Evolutionary conservation across 169 alveolate genomes (phyloP), one percentile per base, ranked within the genome.

Genomic region (Eimeria sp.): DNA sequence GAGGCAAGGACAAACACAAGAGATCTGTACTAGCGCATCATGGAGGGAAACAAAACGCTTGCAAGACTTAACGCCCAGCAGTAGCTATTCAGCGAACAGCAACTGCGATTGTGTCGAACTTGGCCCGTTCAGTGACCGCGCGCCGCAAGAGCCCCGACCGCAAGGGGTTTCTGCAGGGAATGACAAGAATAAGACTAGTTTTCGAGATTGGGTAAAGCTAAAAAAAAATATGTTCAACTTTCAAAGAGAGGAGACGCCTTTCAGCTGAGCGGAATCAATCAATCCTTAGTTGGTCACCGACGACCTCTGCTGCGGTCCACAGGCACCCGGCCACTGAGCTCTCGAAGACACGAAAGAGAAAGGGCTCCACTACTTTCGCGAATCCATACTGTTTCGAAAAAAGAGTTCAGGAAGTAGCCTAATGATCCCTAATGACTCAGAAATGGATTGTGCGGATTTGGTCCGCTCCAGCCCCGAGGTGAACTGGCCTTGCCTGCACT

Each of bases 391-490:
- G 40, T 34, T 86, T 13, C 7, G n/a, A 86, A 86, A 86, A 22
- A 47, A 22, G 67, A 45, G 18, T 73, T 61, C 22, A 40, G 22
- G 58, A 40, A 63, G 45, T n/a, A n/a, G 47, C 82, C n/a, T 25
- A 63, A 86, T 34, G 57, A 58, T 63, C 45, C 63, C 40, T 49
- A 47, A 43, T 86, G 25, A 27, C 82, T 5, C 82, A 86, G 93
- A 57, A 86, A 86, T 61, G 80, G n/a, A 25, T 58, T 86, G 93
- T 86, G 93, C 93, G 58, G 82, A 34, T 63, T 86, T 86, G 93
- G 76, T 86, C 93, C 93, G 63, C 80, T 86, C 93, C 93, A 86
- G 93, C 93, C 93, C 93, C 93, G 58, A 57, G 27, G 49, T 63
- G 82, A 51, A 63, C 93, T 57, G 80, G 80, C 58, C 93, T 49